Evolutionary conservation across 306 rosid species (phyloP).

Genomic region (Senna siamea): DNA sequence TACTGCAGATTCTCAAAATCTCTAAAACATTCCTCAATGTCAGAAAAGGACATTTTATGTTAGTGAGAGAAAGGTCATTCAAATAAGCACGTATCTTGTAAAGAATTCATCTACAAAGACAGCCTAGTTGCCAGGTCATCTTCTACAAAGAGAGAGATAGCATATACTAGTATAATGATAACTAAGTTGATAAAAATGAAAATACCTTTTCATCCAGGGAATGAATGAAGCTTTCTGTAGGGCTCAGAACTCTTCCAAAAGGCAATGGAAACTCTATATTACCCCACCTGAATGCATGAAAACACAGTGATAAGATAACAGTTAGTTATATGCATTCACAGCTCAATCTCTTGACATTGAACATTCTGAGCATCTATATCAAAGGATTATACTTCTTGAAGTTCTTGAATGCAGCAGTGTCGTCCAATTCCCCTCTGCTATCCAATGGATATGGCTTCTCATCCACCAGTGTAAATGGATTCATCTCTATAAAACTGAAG

Average conservation of each 20-base stretch:
- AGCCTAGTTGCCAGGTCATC: background rate
- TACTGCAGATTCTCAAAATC: background rate
- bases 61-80: background rate
- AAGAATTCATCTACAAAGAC: background rate
- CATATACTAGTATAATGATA: background rate
- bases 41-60: background rate
- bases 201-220: slow-evolving; percentile 80
- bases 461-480: slow-evolving; percentile 78
- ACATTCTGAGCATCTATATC: slow-evolving; percentile 27
- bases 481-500: slow-evolving; percentile 86
- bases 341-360: slow-evolving; percentile 30
- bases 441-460: slow-evolving; percentile 85
- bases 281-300: slow-evolving; percentile 66
- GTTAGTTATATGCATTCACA: slow-evolving; percentile 16
- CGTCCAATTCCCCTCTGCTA: slow-evolving; percentile 94
- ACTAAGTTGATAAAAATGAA: slow-evolving; percentile 20
- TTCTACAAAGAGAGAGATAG: background rate
- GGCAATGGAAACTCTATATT: slow-evolving; percentile 81
- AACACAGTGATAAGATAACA: slow-evolving; percentile 26
- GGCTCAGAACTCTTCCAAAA: slow-evolving; percentile 76
- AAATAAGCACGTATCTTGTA: background rate
- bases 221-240: slow-evolving; percentile 77
- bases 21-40: background rate
- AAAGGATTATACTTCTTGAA: slow-evolving; percentile 62
- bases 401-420: slow-evolving; percentile 88